phyloP scores from a whole-genome alignment of 257 asterid genomes.

The Jasminum sambac region DNA sequence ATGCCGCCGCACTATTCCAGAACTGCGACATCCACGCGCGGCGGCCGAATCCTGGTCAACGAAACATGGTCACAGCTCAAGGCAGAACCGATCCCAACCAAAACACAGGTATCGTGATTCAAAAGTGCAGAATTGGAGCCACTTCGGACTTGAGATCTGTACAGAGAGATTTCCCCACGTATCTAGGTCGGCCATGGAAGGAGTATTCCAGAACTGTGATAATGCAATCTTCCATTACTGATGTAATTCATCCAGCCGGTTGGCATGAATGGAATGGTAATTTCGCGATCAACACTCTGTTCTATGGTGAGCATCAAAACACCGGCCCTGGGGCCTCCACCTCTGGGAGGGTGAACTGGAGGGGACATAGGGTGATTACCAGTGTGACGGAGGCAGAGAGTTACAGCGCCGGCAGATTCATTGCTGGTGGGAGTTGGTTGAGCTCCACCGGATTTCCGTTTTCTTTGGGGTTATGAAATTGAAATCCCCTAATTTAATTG shows the following conservation, averaged over 20 bases:
- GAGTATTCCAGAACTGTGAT: constrained; percentile 63
- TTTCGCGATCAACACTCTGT: constrained; percentile 54
- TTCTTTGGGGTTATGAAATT: constrained; percentile 42
- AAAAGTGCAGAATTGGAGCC: constrained; percentile 53
- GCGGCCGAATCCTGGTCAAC: constrained; percentile 50
- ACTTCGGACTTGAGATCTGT: constrained; percentile 55
- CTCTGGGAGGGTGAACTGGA: constrained; percentile 53
- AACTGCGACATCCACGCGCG: constrained; percentile 67
- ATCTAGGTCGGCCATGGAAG: constrained; percentile 63
- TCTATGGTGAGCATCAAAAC: constrained; percentile 56
- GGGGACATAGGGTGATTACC: constrained; percentile 55
- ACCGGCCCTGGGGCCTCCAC: constrained; percentile 65
- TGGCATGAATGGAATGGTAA: constrained; percentile 69
- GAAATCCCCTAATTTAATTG: not conserved
- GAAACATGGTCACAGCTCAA: constrained; percentile 69
- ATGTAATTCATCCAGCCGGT: constrained; percentile 53
- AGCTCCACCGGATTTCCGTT: constrained; percentile 57
- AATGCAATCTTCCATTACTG: constrained; percentile 54
- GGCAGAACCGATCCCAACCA: constrained; percentile 71
- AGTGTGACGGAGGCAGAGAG: constrained; percentile 60
- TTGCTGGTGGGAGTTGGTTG: constrained; percentile 71
- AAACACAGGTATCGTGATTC: constrained; percentile 68
- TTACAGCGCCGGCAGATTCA: constrained; percentile 47
- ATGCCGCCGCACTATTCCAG: constrained; percentile 50
- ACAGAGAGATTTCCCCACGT: constrained; percentile 45